Conservation (phyloP, 1,284 basidiomycete genomes). For the Xerocomus amazonicus region DNA sequence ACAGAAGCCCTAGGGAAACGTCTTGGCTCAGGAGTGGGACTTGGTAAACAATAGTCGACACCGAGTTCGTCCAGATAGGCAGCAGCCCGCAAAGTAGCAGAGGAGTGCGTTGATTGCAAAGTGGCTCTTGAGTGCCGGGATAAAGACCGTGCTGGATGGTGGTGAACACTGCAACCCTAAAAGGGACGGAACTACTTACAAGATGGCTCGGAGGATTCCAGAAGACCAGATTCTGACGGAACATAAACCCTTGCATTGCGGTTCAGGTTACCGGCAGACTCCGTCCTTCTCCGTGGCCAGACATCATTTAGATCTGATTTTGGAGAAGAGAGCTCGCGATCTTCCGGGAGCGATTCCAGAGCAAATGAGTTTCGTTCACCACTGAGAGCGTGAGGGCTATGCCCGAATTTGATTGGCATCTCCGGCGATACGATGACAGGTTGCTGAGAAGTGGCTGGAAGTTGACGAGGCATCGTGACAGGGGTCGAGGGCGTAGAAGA, state of each 20-base stretch:
- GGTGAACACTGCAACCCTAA: neutral
- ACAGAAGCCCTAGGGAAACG: constrained; percentile 43
- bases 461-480: constrained; percentile 24
- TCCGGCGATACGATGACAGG: constrained; percentile 38
- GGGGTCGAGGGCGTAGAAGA: constrained; percentile 24
- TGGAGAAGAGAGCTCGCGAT: constrained; percentile 35
- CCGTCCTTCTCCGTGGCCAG: constrained; percentile 7
- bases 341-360: constrained; percentile 52
- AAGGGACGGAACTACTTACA: constrained; percentile 11
- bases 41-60: constrained; percentile 41
- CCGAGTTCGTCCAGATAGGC: constrained; percentile 39
- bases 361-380: constrained; percentile 27
- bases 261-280: constrained; percentile 18
- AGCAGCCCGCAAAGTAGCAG: constrained; percentile 15
- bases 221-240: constrained; percentile 6
- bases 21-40: constrained; percentile 32
- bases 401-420: constrained; percentile 43
- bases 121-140: constrained; percentile 23
- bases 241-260: constrained; percentile 21
- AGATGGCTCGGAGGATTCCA: constrained; percentile 7
- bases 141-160: constrained; percentile 15
- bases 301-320: constrained; percentile 5
- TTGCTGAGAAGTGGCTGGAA: constrained; percentile 13
- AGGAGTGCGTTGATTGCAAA: constrained; percentile 22
- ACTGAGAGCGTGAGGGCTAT: constrained; percentile 40